phyloP scores from a whole-genome alignment of 148 eudicot genomes.

The Camellia japonica region DNA sequence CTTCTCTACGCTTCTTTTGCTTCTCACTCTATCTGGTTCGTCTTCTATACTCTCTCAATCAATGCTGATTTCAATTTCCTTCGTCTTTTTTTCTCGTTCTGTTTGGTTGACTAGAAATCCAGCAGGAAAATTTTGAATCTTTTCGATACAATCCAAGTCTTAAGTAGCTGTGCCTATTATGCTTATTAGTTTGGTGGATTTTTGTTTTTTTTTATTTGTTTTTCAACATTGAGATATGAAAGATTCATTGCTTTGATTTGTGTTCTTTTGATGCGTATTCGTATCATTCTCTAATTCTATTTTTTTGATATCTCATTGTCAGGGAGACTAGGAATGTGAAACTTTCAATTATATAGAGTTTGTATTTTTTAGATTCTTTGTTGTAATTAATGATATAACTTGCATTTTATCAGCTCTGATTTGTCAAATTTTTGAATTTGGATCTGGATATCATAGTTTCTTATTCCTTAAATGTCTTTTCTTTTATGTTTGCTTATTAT shows the following conservation, averaged over 20 bases:
- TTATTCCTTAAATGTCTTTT: too few relatives aligned
- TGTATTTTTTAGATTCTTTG: neutral
- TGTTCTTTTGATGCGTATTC: neutral
- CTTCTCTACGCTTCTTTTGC: constrained; percentile 19
- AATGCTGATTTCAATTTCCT: neutral
- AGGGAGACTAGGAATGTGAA: neutral
- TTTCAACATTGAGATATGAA: neutral
- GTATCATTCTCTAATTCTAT: neutral
- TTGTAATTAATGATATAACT: neutral
- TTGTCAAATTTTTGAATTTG: neutral
- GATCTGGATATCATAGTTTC: neutral
- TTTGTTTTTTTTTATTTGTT: neutral
- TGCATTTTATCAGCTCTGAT: neutral
- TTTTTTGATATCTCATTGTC: constrained; percentile 2
- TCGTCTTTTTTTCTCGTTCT: neutral
- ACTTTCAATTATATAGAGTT: neutral
- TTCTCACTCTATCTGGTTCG: constrained; percentile 26
- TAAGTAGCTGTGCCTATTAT: neutral
- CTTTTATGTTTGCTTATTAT: neutral
- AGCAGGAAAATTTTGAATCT: neutral
- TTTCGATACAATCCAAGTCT: neutral
- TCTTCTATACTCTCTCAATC: constrained; percentile 6
- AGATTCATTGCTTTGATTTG: neutral
- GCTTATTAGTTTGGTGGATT: neutral
- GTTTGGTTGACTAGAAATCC: constrained; percentile 1